Base-by-base conservation (phyloP, 2,329 filamentous ascomycete species). In the Nakataea oryzae region DNA sequence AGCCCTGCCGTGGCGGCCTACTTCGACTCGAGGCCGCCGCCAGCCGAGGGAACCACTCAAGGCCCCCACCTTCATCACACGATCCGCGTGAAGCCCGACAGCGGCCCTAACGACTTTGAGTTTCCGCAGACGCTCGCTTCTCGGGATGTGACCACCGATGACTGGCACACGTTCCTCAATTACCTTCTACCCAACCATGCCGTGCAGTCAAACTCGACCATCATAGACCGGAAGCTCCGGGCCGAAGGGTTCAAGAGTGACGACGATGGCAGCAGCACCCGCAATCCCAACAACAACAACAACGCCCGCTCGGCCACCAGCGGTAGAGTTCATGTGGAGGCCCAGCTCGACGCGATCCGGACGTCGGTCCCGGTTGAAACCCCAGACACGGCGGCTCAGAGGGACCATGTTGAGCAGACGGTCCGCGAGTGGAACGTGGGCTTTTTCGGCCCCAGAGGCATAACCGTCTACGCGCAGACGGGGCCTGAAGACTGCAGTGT, bases 141-240 rank as follows among this genome's bases (percentile, higher is more conserved):
- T 6, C 77, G 76, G 54, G 81, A 83, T 61, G 74, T 84, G 14
- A 76, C 73, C 1, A 66, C 71, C 17, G 78, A 81, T 66, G 83
- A 86, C 68, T 86, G 84, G 84, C 75, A 77, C 47, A 85, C 83
- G 0, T 86, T 86, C 69, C 66, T 83, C 57, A 85, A 85, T 66
- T 80, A 79, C 64, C 70, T 86, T 21, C 69, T 86, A 27, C 82
- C 84, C 0, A 72, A 80, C 61, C 77, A 81, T 67, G 71, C 74
- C 5, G 70, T 72, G 1, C 68, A 70, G 21, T 70, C 72, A 24
- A 85, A 83, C 66, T 76, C 78, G 27, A 74, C 74, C 58, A 67
- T 83, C 24, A 70, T 79, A 21, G 77, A 82, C 64, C 75, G 79
- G 61, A 84, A 85, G 67, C 65, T 79, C 30, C 73, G 74, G 30